Conservation (phyloP, 192 early-diverging fungal genomes). For the Chytriomyces hyalinus region DNA sequence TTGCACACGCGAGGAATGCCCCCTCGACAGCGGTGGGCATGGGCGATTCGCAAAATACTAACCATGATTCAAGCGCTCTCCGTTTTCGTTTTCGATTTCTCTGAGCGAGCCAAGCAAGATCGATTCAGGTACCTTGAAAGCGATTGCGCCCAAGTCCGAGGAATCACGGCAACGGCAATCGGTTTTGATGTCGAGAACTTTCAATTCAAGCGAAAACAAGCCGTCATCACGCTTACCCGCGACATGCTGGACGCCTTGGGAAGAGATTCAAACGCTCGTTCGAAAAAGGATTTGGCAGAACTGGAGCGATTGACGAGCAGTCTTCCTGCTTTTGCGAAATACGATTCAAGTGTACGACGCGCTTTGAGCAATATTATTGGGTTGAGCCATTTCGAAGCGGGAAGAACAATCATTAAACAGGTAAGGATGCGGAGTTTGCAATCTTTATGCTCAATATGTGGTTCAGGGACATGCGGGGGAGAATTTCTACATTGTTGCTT, state of each 20-base stretch:
- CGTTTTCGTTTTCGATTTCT: no score
- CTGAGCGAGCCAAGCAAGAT: no score
- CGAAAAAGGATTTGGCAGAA: slow-evolving; percentile 11
- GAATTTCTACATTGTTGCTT: slow-evolving; percentile 36
- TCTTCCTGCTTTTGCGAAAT: slow-evolving; percentile 33
- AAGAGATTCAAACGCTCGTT: background rate
- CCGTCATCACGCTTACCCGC: background rate
- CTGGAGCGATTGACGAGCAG: slow-evolving; percentile 22
- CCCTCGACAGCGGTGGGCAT: no score
- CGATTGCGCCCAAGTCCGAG: background rate
- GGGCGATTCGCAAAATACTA: no score
- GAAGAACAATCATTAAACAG: slow-evolving; percentile 29
- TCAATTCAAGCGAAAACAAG: background rate
- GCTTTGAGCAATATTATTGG: slow-evolving; percentile 33
- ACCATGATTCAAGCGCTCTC: no score
- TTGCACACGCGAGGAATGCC: no score
- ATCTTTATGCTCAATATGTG: slow-evolving; percentile 4
- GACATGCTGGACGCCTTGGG: background rate
- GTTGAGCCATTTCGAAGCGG: slow-evolving; percentile 17
- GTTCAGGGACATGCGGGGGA: slow-evolving; percentile 31
- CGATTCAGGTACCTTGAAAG: no score
- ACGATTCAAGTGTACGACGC: slow-evolving; percentile 23
- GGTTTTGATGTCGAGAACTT: slow-evolving; percentile 7
- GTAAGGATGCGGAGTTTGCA: background rate
- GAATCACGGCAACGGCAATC: slow-evolving; percentile 8